Base-by-base conservation (phyloP, 176 grass and related monocot genomes). In the Tillandsia fasciculata region DNA sequence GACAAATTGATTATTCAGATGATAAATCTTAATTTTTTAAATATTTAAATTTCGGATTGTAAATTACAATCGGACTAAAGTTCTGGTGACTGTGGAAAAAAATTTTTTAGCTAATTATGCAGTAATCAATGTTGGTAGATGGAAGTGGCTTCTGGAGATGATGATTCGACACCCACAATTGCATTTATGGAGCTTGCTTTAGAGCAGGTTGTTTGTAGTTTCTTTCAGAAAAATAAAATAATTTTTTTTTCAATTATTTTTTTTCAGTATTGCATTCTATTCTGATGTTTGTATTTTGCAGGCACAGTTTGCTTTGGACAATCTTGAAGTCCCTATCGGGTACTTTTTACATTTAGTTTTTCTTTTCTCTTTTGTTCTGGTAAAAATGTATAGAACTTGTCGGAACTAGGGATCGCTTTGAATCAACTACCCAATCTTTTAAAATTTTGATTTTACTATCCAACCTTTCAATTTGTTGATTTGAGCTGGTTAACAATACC, bases 301-400 rank as follows among this genome's bases (percentile, higher is more conserved):
- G 86, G 93, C 89, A 13, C 85, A 84, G 69, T 83, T 84, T 71
- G 89, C 93, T 26, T 65, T 97, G 65, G 81, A 87, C 69, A 92
- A 85, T 28, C 82, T 97, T 28, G 93, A 97, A 77, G 89, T 97
- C 75, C 93, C 89, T 70, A 84, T 92, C 63, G 86, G 86, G 93
- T 97, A 87, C 13, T 77, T 73, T 42, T 64, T 27, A 15, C 15
- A 64, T 85, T 71, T 17, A 22, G 24, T 10, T 71, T 11, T 17
- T 28, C 53, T 10, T 63, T 67, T 2, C 24, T 78, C 64, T 18
- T 65, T 11, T 18, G 10, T 51, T 51, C 5, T 0, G 28, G 27
- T 10, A 24, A 6, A 42, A 42, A 42, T 5, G 5, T 64, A 27
- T 15, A 7, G 9, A 49, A 50, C 48, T 57, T 23, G 13, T 53